Evolutionary conservation across 1,284 basidiomycete genomes (phyloP).

Genomic region (Pulveroboletus sp.): DNA sequence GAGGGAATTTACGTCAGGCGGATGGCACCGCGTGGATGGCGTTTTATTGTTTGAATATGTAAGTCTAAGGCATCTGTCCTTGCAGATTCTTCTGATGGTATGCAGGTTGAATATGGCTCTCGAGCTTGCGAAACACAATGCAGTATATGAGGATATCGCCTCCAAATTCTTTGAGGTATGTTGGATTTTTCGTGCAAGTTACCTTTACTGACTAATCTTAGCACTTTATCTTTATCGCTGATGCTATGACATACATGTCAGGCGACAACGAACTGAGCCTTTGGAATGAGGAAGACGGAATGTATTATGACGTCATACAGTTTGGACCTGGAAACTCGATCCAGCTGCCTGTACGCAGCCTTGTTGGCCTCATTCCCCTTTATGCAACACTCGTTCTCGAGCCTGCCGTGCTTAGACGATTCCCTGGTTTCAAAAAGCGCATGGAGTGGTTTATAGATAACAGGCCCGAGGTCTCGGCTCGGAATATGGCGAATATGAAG

Average conservation of each 20-base stretch:
- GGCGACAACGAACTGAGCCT: slow-evolving; percentile 80
- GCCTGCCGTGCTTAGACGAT: slow-evolving; percentile 82
- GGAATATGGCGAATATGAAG: slow-evolving; percentile 98
- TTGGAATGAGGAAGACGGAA: slow-evolving; percentile 95
- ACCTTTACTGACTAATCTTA: slow-evolving; percentile 37
- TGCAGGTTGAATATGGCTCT: slow-evolving; percentile 92
- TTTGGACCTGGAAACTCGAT: slow-evolving; percentile 84
- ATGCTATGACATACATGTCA: slow-evolving; percentile 92
- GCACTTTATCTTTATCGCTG: slow-evolving; percentile 95
- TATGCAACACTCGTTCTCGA: slow-evolving; percentile 95
- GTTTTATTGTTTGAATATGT: slow-evolving; percentile 97
- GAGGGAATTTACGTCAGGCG: slow-evolving; percentile 89
- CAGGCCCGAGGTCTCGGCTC: slow-evolving; percentile 78
- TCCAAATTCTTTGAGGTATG: slow-evolving; percentile 94
- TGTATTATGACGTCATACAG: slow-evolving; percentile 97
- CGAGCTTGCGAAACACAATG: slow-evolving; percentile 96
- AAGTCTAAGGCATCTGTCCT: slow-evolving; percentile 24
- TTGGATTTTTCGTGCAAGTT: background rate
- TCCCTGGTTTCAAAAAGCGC: slow-evolving; percentile 97
- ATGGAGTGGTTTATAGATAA: slow-evolving; percentile 99
- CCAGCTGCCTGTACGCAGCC: slow-evolving; percentile 89
- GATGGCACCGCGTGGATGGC: slow-evolving; percentile 99
- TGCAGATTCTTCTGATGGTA: slow-evolving; percentile 3
- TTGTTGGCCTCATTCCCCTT: slow-evolving; percentile 94
- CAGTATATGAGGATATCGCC: slow-evolving; percentile 98